phyloP scores from a whole-genome alignment of 1,284 basidiomycete species.

The Austroboletus novae-zelandiae region DNA sequence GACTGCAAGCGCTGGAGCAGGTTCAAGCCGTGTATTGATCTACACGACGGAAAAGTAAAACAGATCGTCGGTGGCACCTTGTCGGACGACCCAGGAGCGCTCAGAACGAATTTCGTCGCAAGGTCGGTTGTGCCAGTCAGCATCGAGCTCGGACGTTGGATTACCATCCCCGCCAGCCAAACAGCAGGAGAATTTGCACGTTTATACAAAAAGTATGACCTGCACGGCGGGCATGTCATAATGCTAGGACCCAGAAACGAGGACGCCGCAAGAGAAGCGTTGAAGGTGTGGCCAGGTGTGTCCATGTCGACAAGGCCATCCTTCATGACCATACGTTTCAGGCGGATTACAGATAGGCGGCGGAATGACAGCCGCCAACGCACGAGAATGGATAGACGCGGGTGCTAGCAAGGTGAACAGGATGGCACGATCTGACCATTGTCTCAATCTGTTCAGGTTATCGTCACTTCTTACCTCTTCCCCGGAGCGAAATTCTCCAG shows the following conservation, averaged over 20 bases:
- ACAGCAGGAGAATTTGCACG: constrained; percentile 80
- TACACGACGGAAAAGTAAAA: constrained; percentile 94
- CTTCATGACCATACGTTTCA: constrained; percentile 23
- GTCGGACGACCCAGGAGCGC: constrained; percentile 58
- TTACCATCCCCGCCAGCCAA: constrained; percentile 50
- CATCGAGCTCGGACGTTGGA: neutral
- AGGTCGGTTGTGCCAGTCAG: constrained; percentile 51
- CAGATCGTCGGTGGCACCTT: constrained; percentile 98
- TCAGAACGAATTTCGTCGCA: constrained; percentile 93
- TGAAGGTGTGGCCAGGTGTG: constrained; percentile 80
- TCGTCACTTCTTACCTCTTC: constrained; percentile 96
- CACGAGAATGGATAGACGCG: constrained; percentile 78
- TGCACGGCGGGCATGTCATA: constrained; percentile 93
- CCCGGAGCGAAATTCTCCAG: constrained; percentile 78
- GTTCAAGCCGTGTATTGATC: constrained; percentile 96
- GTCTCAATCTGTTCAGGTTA: constrained; percentile 58
- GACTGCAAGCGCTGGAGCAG: constrained; percentile 27
- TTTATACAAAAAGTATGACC: constrained; percentile 69
- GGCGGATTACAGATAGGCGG: constrained; percentile 90
- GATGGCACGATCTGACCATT: neutral
- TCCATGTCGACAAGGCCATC: constrained; percentile 1
- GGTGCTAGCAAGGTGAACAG: constrained; percentile 86
- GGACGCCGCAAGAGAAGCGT: constrained; percentile 78
- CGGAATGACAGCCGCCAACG: constrained; percentile 84
- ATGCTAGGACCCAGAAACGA: constrained; percentile 94